Evolutionary conservation across 2,329 filamentous ascomycete species (phyloP).

Genomic region (Diaporthe aspalathi): DNA sequence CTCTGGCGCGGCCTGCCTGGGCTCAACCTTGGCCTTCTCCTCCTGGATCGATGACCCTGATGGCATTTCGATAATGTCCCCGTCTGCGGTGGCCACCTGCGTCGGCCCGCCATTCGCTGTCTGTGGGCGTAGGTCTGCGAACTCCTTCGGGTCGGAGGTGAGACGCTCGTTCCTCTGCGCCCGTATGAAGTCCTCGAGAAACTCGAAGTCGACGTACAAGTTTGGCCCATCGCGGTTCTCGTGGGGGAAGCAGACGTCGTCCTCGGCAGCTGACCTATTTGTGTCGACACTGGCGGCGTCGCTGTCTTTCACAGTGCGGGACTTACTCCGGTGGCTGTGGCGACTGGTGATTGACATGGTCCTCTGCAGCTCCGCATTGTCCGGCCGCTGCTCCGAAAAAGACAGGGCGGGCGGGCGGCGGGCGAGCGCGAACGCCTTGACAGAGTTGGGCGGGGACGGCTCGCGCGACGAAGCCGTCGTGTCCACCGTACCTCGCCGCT

Average conservation of each 20-base stretch:
- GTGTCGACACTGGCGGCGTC: conserved; percentile 72
- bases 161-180: conserved; percentile 49
- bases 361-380: conserved; percentile 70
- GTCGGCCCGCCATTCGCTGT: conserved; percentile 41
- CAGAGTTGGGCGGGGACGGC: conserved; percentile 91
- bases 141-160: conserved; percentile 61
- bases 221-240: conserved; percentile 76
- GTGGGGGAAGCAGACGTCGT: conserved; percentile 86
- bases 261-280: conserved; percentile 79
- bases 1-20: conserved; percentile 52
- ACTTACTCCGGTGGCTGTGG: conserved; percentile 66
- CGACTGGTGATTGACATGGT: conserved; percentile 78
- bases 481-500: conserved; percentile 67
- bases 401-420: conserved; percentile 81
- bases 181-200: conserved; percentile 90
- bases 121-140: conserved; percentile 69
- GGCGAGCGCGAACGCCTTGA: conserved; percentile 95
- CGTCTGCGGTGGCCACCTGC: conserved; percentile 63
- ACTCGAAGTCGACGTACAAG: conserved; percentile 90
- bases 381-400: conserved; percentile 59
- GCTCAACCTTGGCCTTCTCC: conserved; percentile 58
- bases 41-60: conserved; percentile 57
- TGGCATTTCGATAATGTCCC: conserved; percentile 67
- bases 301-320: conserved; percentile 67
- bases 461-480: conserved; percentile 71